A percentile compares a stretch with the other conserved stretches of the same genome.
Evolutionary conservation across 495 filamentous ascomycete genomes (phyloP).

Genomic region (Podospora pseudopauciseta): DNA sequence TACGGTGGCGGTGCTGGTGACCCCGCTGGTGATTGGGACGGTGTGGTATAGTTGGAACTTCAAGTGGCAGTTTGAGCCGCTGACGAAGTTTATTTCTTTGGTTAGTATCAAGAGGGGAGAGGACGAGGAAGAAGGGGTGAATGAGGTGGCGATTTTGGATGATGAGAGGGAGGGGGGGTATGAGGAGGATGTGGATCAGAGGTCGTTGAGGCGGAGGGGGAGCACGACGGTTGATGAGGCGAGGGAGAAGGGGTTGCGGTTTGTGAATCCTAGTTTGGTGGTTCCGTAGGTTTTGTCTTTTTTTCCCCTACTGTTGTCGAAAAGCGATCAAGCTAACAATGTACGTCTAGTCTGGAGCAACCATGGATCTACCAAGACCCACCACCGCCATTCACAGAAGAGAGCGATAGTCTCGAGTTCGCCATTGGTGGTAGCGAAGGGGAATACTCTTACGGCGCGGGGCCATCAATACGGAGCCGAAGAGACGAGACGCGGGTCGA

Average conservation of each 20-base stretch:
- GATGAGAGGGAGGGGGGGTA: conserved; percentile 35
- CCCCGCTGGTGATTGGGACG: conserved; percentile 71
- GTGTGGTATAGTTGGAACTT: conserved; percentile 84
- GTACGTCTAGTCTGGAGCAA: conserved; percentile 39
- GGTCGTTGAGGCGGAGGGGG: conserved; percentile 34
- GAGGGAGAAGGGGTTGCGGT: conserved; percentile 60
- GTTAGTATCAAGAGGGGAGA: conserved; percentile 68
- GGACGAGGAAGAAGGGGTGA: conserved; percentile 32
- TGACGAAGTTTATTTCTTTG: conserved; percentile 89
- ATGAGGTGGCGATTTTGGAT: conserved; percentile 37
- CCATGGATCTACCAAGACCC: conserved; percentile 52
- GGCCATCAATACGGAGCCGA: background rate
- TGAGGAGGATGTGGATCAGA: conserved; percentile 26
- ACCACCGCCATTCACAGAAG: conserved; percentile 32
- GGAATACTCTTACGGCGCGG: background rate
- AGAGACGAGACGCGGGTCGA: background rate
- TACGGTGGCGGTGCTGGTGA: conserved; percentile 63
- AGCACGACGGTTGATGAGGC: conserved; percentile 63
- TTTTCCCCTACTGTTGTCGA: too few relatives aligned
- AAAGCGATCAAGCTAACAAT: conserved; percentile 15
- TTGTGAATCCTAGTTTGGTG: conserved; percentile 73
- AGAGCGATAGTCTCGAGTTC: conserved; percentile 9
- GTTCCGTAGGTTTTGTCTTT: conserved; percentile 48
- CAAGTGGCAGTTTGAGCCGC: conserved; percentile 67
- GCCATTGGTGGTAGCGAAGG: conserved; percentile 10